Percentiles rank a stretch among this genome's conserved stretches.
These are phyloP conservation scores for Mediolabrus comicus DNA, from an alignment of 108 stramenopile genomes.

Conservation along the genomic window DNA sequence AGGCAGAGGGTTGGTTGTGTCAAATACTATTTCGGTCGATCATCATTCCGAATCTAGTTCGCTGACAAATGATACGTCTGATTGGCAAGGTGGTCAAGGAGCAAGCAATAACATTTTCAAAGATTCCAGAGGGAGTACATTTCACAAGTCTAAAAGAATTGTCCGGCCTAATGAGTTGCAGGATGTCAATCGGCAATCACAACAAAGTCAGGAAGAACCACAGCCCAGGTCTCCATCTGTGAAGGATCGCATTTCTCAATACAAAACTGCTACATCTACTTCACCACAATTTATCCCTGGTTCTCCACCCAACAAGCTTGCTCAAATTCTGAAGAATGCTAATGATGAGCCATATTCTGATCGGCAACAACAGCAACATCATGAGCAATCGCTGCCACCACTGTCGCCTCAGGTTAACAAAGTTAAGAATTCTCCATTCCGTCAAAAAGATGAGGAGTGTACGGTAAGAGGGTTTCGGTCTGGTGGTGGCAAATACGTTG, in stretches of 20 bases:
- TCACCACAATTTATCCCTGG: background rate
- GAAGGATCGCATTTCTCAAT: slow-evolving; percentile 26
- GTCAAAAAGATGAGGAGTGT: background rate
- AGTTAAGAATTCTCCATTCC: slow-evolving; percentile 5
- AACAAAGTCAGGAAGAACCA: background rate
- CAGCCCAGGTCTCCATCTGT: slow-evolving; percentile 7
- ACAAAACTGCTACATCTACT: background rate
- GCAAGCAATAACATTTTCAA: slow-evolving; percentile 31
- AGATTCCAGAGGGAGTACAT: slow-evolving; percentile 40
- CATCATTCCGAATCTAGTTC: slow-evolving; percentile 45
- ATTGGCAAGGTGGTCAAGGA: slow-evolving; percentile 10
- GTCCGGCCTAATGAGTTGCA: slow-evolving; percentile 13
- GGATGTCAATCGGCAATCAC: background rate
- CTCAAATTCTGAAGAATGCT: background rate
- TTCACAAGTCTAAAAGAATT: slow-evolving; percentile 46
- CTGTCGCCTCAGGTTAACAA: background rate
- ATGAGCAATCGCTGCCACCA: slow-evolving; percentile 4
- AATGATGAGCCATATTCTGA: background rate
- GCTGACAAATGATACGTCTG: slow-evolving; percentile 21
- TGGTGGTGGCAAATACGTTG: too few species aligned
- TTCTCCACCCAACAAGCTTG: background rate
- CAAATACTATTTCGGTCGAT: slow-evolving; percentile 27
- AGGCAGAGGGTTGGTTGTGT: background rate
- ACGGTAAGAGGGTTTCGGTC: too few species aligned
- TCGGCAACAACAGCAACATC: too few species aligned